A percentile compares a stretch with the other conserved stretches of the same genome.
Conservation (phyloP, 1,284 basidiomycete genomes). For the Anthracocystis panici-leucophaei region DNA sequence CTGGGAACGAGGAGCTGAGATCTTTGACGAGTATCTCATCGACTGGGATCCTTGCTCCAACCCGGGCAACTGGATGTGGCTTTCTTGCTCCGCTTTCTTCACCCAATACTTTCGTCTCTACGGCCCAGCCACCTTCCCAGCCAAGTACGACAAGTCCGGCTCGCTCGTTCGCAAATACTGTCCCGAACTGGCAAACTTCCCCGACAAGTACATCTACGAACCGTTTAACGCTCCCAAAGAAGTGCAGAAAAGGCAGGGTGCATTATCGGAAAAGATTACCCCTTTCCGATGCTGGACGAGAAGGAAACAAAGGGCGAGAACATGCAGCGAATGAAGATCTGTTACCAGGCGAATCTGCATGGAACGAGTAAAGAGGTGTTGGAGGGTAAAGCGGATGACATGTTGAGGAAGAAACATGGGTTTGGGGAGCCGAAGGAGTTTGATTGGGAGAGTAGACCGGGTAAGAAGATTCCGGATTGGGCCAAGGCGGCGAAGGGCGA, state of each 20-base stretch:
- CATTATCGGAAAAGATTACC: constrained; percentile 64
- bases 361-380: constrained; percentile 58
- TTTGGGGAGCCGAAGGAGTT: constrained; percentile 42
- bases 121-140: constrained; percentile 71
- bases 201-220: constrained; percentile 64
- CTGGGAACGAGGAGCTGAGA: constrained; percentile 74
- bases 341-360: constrained; percentile 47
- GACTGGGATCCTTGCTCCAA: constrained; percentile 72
- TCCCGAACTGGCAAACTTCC: constrained; percentile 66
- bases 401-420: constrained; percentile 57
- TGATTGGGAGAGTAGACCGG: constrained; percentile 35
- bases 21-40: constrained; percentile 71
- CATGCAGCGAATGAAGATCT: constrained; percentile 53
- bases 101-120: constrained; percentile 70
- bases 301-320: constrained; percentile 59
- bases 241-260: constrained; percentile 60
- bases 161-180: constrained; percentile 72
- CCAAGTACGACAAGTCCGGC: constrained; percentile 72
- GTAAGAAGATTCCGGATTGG: constrained; percentile 55
- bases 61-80: constrained; percentile 73
- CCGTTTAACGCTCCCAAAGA: constrained; percentile 58
- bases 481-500: constrained; percentile 48
- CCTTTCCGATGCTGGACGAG: constrained; percentile 61
- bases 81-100: constrained; percentile 73
- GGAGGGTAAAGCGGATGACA: constrained; percentile 57